Evolutionary conservation across 805 yeast genomes (phyloP), one percentile per base, ranked within the genome.

Genomic region (Yamadazyma olivae): DNA sequence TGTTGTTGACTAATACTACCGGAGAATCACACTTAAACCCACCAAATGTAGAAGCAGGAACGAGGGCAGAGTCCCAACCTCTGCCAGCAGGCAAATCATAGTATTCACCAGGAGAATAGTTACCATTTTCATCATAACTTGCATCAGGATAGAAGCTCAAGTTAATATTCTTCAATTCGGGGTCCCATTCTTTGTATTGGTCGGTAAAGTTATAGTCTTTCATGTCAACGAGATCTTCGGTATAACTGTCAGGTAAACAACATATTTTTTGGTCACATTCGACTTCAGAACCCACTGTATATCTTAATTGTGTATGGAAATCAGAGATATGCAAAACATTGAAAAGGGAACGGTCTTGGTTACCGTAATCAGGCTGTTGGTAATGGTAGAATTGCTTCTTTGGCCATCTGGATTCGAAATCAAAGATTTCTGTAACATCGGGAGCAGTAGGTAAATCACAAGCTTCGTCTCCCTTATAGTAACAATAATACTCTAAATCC

Each of bases 261-360:
- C 89, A 82, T 71, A 79, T 67, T 54, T 61, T 40, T 41, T 61
- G 38, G 55, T 74, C 55, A 54, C 82, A 77, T 48, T 77, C 76
- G n/a, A 72, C 73, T 52, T 77, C 83, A 4, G 72, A 54, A 20
- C 81, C 82, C 9, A 74, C 57, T 17, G 63, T 53, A 53, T 72
- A 77, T 43, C 75, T 74, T 37, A 73, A 53, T 50, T 79, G 76
- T 31, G 78, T 55, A 54, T 81, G 88, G 56, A 81, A 75, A 50
- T 81, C 88, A 16, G 82, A 71, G 21, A 82, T 49, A 46, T 82
- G 89, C 41, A 81, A 60, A 4, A 79, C 86, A 40, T 78, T 75
- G 56, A 79, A 75, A 1, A 68, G 61, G 38, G 69, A 53, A 14
- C 51, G n/a, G n/a, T n/a, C 22, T 7, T 7, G 16, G 9, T 6